Conservation (phyloP, 768 basidiomycete species). For the Podaxis sp. region DNA sequence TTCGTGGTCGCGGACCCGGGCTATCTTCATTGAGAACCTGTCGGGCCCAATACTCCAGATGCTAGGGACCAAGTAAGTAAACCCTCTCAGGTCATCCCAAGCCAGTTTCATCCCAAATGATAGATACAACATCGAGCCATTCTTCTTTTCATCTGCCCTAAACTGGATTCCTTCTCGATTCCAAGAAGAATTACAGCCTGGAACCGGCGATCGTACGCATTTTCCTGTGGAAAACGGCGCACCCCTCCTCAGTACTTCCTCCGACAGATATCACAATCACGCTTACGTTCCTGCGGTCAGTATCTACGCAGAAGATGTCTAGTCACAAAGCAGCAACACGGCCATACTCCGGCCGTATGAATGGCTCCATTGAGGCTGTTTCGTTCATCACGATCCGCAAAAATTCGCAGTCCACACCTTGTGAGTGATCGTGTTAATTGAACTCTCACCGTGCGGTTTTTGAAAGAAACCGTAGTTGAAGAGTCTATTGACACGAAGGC, state of each 20-base stretch:
- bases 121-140: slow-evolving; percentile 58
- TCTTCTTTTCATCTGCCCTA: slow-evolving; percentile 63
- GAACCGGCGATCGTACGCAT: slow-evolving; percentile 48
- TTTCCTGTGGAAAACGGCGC: not conserved
- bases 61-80: slow-evolving; percentile 50
- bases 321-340: too few species aligned
- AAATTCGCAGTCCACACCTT: too few species aligned
- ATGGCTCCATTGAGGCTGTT: too few species aligned
- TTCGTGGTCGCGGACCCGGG: slow-evolving; percentile 35
- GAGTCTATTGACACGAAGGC: too few species aligned
- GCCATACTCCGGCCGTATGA: too few species aligned
- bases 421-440: too few species aligned
- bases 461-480: too few species aligned
- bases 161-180: slow-evolving; percentile 68
- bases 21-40: slow-evolving; percentile 53
- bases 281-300: too few species aligned
- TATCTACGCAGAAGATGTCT: too few species aligned
- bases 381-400: too few species aligned
- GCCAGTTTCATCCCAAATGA: not conserved
- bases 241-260: not conserved
- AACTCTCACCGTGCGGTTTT: too few species aligned
- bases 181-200: slow-evolving; percentile 42
- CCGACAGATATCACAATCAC: too few species aligned
- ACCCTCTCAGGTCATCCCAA: not conserved
- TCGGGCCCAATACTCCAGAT: slow-evolving; percentile 53